Conservation (phyloP, 768 basidiomycete species). For the Cantharellus anzutake region DNA sequence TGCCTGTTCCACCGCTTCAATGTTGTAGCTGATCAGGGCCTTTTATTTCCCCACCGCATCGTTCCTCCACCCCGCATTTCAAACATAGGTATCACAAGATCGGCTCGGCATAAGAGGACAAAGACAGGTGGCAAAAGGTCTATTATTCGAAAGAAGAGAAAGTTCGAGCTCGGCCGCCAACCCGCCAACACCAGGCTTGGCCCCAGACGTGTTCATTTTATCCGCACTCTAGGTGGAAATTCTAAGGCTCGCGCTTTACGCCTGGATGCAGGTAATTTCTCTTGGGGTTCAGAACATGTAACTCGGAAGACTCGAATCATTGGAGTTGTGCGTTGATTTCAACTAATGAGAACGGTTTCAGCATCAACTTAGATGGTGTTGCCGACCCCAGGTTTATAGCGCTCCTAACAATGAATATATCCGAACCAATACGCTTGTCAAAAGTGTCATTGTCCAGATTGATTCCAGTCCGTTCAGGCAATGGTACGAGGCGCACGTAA, state of each 20-base stretch:
- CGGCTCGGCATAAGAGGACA: constrained; percentile 94
- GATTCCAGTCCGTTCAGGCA: constrained; percentile 99
- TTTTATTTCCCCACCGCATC: too few species aligned
- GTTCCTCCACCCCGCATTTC: neutral
- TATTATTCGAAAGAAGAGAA: constrained; percentile 99
- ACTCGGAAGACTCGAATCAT: constrained; percentile 95
- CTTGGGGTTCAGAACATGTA: constrained; percentile 89
- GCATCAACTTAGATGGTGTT: neutral
- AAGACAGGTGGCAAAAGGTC: constrained; percentile 82
- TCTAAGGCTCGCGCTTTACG: constrained; percentile 89
- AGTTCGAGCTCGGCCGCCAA: constrained; percentile 99
- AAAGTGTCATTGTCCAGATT: constrained; percentile 88
- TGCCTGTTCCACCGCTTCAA: too few species aligned
- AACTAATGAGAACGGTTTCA: neutral
- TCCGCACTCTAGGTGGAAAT: constrained; percentile 93
- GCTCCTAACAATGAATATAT: constrained; percentile 99
- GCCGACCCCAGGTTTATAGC: constrained; percentile 65
- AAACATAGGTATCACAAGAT: constrained; percentile 76
- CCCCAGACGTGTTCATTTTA: constrained; percentile 82
- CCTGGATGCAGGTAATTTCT: constrained; percentile 93
- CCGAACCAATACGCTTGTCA: constrained; percentile 98
- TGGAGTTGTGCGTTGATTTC: constrained; percentile 53
- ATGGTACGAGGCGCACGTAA: constrained; percentile 96
- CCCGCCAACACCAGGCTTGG: constrained; percentile 95
- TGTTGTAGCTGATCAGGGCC: too few species aligned